Conservation (phyloP, 1,139 yeast genomes). For the Arxiozyma bovina region DNA sequence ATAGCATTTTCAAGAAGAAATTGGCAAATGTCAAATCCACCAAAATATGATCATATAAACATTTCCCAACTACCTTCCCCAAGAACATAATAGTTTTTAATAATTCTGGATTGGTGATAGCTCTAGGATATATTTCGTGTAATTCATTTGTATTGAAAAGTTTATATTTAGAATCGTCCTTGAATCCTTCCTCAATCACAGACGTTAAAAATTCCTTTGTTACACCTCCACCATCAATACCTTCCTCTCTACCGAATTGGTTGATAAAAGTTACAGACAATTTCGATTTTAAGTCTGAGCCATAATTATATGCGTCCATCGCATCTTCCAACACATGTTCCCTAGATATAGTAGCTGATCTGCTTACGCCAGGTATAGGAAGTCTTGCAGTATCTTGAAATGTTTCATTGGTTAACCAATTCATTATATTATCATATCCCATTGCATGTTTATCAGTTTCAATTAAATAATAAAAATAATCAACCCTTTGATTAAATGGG, state of each 20-base stretch:
- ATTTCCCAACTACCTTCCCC: conserved; percentile 81
- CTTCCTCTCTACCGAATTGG: conserved; percentile 67
- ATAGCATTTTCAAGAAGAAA: conserved; percentile 67
- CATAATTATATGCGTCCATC: conserved; percentile 44
- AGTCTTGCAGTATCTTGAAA: conserved; percentile 41
- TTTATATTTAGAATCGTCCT: conserved; percentile 32
- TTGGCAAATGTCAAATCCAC: conserved; percentile 83
- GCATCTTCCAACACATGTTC: conserved; percentile 70
- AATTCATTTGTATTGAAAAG: conserved; percentile 48
- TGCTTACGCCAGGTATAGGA: conserved; percentile 12
- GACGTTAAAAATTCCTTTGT: conserved; percentile 84
- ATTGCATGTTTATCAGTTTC: conserved; percentile 40
- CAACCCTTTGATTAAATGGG: conserved; percentile 65
- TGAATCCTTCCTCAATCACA: conserved; percentile 62
- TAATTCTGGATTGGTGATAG: conserved; percentile 7
- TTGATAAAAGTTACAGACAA: conserved; percentile 61
- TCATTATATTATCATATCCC: conserved; percentile 15
- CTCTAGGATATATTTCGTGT: conserved; percentile 58
- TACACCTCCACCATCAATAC: conserved; percentile 95
- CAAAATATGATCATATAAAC: conserved; percentile 75
- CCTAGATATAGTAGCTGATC: conserved; percentile 55
- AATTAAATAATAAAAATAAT: conserved; percentile 58
- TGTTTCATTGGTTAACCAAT: conserved; percentile 9
- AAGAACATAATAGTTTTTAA: conserved; percentile 9
- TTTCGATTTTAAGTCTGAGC: conserved; percentile 47